Evolutionary conservation across 805 yeast species (phyloP).

Genomic region (Tetrapisispora pingtungensis): DNA sequence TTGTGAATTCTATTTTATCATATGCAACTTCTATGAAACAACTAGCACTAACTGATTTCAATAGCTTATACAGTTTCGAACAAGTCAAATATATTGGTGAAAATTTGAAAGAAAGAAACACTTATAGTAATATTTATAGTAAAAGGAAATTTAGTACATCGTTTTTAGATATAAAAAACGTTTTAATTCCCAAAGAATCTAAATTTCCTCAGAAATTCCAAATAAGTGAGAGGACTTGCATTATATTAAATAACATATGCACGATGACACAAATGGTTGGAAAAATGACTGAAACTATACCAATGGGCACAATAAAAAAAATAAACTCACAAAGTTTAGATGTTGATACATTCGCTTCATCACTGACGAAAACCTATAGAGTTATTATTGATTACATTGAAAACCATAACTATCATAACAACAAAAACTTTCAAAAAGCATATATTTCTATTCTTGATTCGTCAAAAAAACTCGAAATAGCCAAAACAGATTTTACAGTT

Average conservation of each 20-base stretch:
- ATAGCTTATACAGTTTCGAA: too few species aligned
- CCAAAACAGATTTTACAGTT: conserved; percentile 38
- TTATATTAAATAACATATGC: conserved; percentile 62
- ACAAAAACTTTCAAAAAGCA: too few species aligned
- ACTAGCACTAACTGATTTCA: too few species aligned
- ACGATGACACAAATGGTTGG: conserved; percentile 40
- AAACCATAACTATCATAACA: too few species aligned
- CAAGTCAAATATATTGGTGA: too few species aligned
- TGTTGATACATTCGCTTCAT: too few species aligned
- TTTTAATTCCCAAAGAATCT: conserved; percentile 33
- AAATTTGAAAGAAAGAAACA: too few species aligned
- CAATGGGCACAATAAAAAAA: conserved; percentile 12
- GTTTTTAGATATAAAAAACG: conserved; percentile 42
- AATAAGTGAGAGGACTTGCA: conserved; percentile 54
- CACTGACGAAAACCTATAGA: too few species aligned
- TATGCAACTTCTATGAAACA: conserved; percentile 33
- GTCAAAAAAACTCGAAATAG: conserved; percentile 43
- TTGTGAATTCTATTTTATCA: conserved; percentile 48
- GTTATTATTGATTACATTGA: too few species aligned
- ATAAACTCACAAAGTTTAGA: too few species aligned
- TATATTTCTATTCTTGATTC: conserved; percentile 57
- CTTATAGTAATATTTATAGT: too few species aligned
- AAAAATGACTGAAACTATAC: conserved; percentile 44
- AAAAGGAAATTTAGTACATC: neutral
- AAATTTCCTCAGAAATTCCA: conserved; percentile 43